Conservation (phyloP, 2,329 filamentous ascomycete genomes). For the Aureobasidium sp. region DNA sequence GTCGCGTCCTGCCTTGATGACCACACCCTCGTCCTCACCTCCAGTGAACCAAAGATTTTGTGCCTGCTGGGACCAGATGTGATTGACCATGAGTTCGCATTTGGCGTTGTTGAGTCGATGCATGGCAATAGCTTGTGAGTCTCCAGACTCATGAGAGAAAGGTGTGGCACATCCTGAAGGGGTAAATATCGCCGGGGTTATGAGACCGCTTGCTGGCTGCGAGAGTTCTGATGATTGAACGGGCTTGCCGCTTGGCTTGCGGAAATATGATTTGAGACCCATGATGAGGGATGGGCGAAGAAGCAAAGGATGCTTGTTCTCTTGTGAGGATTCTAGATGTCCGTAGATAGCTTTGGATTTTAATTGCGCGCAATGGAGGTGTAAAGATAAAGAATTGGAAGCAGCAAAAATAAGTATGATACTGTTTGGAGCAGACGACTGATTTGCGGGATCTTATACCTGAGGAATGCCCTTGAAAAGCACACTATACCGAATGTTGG, state of each 20-base stretch:
- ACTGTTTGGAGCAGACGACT: neutral
- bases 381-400: neutral
- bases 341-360: neutral
- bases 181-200: neutral
- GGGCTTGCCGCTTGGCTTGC: neutral
- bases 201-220: neutral
- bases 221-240: neutral
- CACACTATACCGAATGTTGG: neutral
- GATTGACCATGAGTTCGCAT: slow-evolving; percentile 57
- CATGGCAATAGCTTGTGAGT: neutral
- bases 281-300: neutral
- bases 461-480: neutral
- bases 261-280: neutral
- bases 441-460: neutral
- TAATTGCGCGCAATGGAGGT: no score
- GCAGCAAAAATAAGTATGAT: neutral
- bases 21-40: slow-evolving; percentile 45
- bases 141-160: neutral
- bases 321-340: neutral
- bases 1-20: slow-evolving; percentile 47
- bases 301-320: neutral
- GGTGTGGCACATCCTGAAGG: neutral
- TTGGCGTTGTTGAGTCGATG: slow-evolving; percentile 45
- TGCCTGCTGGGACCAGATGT: slow-evolving; percentile 56
- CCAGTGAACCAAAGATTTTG: slow-evolving; percentile 47